Evolutionary conservation across 2,329 filamentous ascomycete genomes (phyloP), one percentile per base, ranked within the genome.

Genomic region (Fusarium continuum): DNA sequence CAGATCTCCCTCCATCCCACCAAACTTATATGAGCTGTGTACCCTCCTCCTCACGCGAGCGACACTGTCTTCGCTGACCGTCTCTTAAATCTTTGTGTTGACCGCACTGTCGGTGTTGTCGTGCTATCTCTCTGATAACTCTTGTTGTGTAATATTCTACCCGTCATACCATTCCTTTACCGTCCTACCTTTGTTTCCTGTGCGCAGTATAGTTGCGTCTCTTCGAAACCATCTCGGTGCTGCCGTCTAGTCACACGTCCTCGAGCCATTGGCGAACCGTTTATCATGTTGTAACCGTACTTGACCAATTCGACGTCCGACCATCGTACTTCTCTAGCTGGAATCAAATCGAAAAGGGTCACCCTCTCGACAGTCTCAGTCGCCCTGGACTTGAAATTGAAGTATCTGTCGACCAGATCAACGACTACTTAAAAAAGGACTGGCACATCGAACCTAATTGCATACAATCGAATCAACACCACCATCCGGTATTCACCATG

Each of bases 21-120:
- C 66, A 71, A n/a, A 67, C 71, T 74, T 70, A 70, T 74, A 75
- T 74, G 64, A 26, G 56, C 69, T 54, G 48, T 54, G 38, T 57
- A 36, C 71, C 72, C 70, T 68, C 69, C 67, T 58, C 60, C 47
- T 55, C 61, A 58, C 64, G 55, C 61, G 68, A 55, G 58, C 32
- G 52, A 47, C 35, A 29, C 46, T 40, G 40, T 54, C 29, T 53
- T 60, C 38, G 47, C 46, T 58, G 48, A 38, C 52, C 45, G 62
- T 58, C 54, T 59, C 48, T 61, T 52, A 55, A 50, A 36, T 60
- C 19, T 55, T 40, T 51, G 52, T 68, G 57, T 45, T 50, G 23
- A 46, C 35, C 32, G 49, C 54, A 45, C 53, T 45, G 16, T 47
- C 49, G 43, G 47, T 50, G 51, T 39, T 61, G 49, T 34, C 28